Evolutionary conservation across 495 filamentous ascomycete genomes (phyloP), one percentile per base, ranked within the genome.

Genomic region (Collariella sp.): DNA sequence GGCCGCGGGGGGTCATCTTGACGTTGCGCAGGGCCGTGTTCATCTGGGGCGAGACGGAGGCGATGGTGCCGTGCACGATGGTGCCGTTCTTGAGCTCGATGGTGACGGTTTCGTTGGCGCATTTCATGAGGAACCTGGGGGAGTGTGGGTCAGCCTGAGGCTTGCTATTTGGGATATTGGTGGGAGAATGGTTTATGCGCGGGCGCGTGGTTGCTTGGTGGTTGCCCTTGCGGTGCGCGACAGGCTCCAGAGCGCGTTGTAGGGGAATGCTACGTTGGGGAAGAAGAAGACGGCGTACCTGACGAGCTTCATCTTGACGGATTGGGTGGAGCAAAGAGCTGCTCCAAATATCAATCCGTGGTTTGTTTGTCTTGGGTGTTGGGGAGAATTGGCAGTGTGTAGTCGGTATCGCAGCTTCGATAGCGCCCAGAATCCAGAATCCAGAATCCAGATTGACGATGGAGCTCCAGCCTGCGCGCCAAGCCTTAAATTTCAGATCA

Each of bases 21-120:
- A 96, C 90, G 52, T 89, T 86, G 59, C 90, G 89, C 26, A 97
- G 82, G 33, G 87, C 80, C 52, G 87, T 95, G 78, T 97, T 96
- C 93, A 98, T 98, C 67, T 94, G 84, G 5, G 94, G 94, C 15
- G 89, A 88, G 61, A 98, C 91, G 12, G 89, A 87, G 43, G 88
- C 87, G 66, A 98, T 94, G 50, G 94, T 98, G 71, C 93, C 93
- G 70, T 94, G 83, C 61, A 97, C 79, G 71, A 95, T 90, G 48
- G 93, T 93, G 39, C 91, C 93, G 82, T 96, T 97, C 70, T 98
- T 98, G 55, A 97, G 78, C 76, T 98, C 93, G 62, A 98, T 83
- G 10, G 91, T 95, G 54, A 97, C 93, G 54, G 91, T 94, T 75
- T 98, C 93, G 70, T 96, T 97, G 64, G 83, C 82, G 70, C 89